These are phyloP conservation scores for Medakamo hakoo DNA, from an alignment of 139 green algal species.

Conservation along the genomic window DNA sequence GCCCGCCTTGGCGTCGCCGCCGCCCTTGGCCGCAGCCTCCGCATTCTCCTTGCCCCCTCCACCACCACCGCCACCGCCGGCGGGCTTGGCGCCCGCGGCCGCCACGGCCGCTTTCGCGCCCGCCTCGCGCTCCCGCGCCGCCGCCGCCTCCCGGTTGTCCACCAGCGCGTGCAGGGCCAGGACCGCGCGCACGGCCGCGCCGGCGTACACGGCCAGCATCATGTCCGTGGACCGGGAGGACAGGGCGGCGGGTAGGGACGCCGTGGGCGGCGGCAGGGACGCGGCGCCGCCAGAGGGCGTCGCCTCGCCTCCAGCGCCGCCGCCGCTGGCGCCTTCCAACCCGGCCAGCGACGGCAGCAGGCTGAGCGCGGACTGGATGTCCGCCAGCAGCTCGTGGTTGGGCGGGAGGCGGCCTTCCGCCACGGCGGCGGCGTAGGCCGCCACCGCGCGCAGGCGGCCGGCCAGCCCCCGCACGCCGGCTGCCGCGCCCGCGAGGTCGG, in stretches of 20 bases:
- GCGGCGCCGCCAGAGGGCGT: constrained; percentile 59
- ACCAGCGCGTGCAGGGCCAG: constrained; percentile 95
- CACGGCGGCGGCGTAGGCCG: constrained; percentile 67
- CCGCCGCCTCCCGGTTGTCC: constrained; percentile 76
- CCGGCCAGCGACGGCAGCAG: not conserved
- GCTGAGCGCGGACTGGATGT: constrained; percentile 45
- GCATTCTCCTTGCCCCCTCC: not conserved
- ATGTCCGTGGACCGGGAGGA: constrained; percentile 95
- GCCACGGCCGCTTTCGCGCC: not conserved
- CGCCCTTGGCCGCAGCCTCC: not conserved
- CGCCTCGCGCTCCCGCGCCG: not conserved
- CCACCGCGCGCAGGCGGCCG: constrained; percentile 50
- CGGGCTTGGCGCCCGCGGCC: not conserved
- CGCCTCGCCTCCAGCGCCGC: not conserved
- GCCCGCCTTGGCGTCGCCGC: not conserved
- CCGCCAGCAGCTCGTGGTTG: constrained; percentile 92
- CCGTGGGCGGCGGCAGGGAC: no score
- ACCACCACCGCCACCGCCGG: not conserved
- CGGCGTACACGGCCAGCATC: constrained; percentile 92
- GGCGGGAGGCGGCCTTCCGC: constrained; percentile 68
- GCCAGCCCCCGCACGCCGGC: constrained; percentile 32
- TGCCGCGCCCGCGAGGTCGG: constrained; percentile 41
- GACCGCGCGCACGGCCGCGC: constrained; percentile 73
- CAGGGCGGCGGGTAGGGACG: constrained; percentile 92
- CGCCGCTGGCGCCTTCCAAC: not conserved